Base-by-base conservation (phyloP, 345 rosid species). In the Nasturtium officinale region DNA sequence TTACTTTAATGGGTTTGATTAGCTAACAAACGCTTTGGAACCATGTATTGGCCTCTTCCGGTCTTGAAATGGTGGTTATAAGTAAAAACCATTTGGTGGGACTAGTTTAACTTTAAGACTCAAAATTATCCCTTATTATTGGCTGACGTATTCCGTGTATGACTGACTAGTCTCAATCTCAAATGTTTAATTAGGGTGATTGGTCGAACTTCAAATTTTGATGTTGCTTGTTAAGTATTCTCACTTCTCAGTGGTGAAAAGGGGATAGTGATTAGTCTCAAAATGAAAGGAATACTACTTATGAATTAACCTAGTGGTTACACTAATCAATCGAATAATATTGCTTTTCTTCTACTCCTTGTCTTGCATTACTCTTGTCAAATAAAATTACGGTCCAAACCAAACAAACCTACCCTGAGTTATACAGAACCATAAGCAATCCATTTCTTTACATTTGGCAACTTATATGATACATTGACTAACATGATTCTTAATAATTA, bases 11-110 rank as follows among this genome's bases (percentile, higher is more conserved):
- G 76, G 63, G 63, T 61, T 67, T 68, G 69, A 75, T 75, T 68
- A 70, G 71, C 72, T 46, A 71, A 77, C 72, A 57, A 71, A 71
- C 62, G 23, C 18, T 77, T 77, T 77, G 80, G 75, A 71, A 64
- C 45, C 15, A 64, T 71, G 54, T 9, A 21, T 56, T 71, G 60
- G 45, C 2, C 30, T 60, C 16, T 68, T 60, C 32, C 68, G 38
- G 9, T 73, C 33, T 60, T 23, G 69, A 21, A 67, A 51, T 67
- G 68, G 73, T 75, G 45, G 78, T 75, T 75, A 52, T 48, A 75
- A 75, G 46, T 23, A 38, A 51, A 38, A 67, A 13, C 30, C 55
- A 38, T 25, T 68, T 61, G 35, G 69, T 75, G 63, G 50, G 69
- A 51, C 68, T 40, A 67, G 50, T 75, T 51, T 23, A 23, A 23